phyloP scores from a whole-genome alignment of 805 yeast genomes.

The Metschnikowia continentalis region DNA sequence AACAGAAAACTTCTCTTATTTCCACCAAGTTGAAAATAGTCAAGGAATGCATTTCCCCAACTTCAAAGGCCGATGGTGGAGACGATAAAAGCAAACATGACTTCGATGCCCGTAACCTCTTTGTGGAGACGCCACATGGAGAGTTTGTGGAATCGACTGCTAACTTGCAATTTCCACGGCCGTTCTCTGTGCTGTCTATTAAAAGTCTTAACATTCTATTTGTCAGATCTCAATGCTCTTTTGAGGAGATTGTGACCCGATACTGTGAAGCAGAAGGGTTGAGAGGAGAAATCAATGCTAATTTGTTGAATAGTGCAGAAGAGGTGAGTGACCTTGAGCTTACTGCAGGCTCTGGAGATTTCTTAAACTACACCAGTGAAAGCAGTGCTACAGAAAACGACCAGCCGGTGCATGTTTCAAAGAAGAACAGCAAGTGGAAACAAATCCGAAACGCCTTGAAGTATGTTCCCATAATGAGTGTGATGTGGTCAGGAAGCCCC shows the following conservation, averaged over 20 bases:
- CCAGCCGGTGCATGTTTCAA: conserved; percentile 1
- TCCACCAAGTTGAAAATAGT: neutral
- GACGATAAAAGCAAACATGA: neutral
- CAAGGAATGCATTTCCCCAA: conserved; percentile 1
- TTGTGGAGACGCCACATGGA: conserved; percentile 1
- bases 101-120: neutral
- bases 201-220: conserved; percentile 32
- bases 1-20: neutral
- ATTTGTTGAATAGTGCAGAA: neutral
- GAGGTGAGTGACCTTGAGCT: neutral
- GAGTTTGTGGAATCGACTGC: neutral
- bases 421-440: conserved; percentile 10
- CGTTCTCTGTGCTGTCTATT: conserved; percentile 29
- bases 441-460: conserved; percentile 23
- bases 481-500: conserved; percentile 56
- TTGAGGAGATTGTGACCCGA: conserved; percentile 24
- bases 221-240: conserved; percentile 24
- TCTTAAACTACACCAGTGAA: neutral
- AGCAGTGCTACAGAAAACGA: conserved; percentile 1
- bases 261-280: conserved; percentile 16
- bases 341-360: neutral
- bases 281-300: neutral
- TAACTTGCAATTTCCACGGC: conserved; percentile 27
- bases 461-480: conserved; percentile 27
- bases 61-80: neutral